Percentiles rank a stretch among this genome's conserved stretches.
Conservation (phyloP, 148 eudicot genomes). For the Heliamphora exappendiculata region DNA sequence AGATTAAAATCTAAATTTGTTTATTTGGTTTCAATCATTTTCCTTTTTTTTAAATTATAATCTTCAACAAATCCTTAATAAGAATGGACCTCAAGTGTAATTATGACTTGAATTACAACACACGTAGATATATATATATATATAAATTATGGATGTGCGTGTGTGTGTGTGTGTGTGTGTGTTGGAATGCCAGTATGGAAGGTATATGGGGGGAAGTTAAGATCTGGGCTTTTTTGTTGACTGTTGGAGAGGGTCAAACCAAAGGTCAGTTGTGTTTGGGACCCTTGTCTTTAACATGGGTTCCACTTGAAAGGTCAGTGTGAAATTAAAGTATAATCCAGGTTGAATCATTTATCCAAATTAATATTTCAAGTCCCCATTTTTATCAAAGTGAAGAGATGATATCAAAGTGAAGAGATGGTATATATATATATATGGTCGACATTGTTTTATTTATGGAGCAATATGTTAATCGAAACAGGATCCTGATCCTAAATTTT, state of each 20-base stretch:
- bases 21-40: not conserved
- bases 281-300: not conserved
- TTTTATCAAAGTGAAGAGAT: not conserved
- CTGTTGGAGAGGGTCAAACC: not conserved
- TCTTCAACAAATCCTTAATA: no score
- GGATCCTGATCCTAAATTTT: no score
- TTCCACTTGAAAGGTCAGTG: conserved; percentile 8
- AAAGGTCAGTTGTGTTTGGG: not conserved
- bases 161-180: no score
- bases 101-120: no score
- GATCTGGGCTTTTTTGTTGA: not conserved
- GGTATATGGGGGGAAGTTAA: not conserved
- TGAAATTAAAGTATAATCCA: not conserved
- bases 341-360: not conserved
- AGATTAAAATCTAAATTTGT: no score
- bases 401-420: not conserved
- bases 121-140: no score
- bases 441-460: not conserved
- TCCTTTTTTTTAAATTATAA: not conserved
- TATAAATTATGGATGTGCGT: no score
- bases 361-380: not conserved
- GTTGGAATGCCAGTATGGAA: not conserved
- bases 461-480: no score
- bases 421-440: no score
- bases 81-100: no score